phyloP scores from a whole-genome alignment of 2,329 filamentous ascomycete genomes.

The Aspergillus ochraceus region DNA sequence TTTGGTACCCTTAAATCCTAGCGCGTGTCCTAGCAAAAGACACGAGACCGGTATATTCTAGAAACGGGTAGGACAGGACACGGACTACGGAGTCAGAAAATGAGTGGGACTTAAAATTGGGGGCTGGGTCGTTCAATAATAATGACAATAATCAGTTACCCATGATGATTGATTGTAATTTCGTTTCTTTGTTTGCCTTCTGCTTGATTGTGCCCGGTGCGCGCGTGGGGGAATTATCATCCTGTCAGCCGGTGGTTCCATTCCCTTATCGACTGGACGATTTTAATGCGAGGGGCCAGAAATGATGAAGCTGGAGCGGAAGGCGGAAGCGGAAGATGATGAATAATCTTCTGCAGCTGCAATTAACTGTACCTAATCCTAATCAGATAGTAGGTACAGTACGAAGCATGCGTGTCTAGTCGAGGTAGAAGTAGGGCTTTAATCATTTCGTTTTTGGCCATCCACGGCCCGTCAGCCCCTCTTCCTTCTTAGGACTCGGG shows the following conservation, averaged over 20 bases:
- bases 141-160: neutral
- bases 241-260: conserved; percentile 3
- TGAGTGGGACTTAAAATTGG: neutral
- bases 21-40: conserved; percentile 4
- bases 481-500: conserved; percentile 20
- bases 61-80: conserved; percentile 1
- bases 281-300: neutral
- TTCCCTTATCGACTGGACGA: neutral
- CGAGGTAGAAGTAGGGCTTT: conserved; percentile 8
- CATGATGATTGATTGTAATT: neutral
- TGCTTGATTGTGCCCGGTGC: neutral
- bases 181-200: too few relatives aligned
- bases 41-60: conserved; percentile 8
- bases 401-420: neutral
- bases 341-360: conserved; percentile 16
- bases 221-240: neutral
- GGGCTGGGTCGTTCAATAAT: neutral
- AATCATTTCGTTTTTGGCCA: conserved; percentile 13
- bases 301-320: too few relatives aligned
- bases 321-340: conserved; percentile 1
- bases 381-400: neutral
- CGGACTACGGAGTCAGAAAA: neutral
- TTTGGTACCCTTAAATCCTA: conserved; percentile 12
- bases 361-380: conserved; percentile 1
- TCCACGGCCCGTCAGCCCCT: conserved; percentile 23